A percentile compares a stretch with the other conserved stretches of the same genome.
Evolutionary conservation across 768 basidiomycete genomes (phyloP).

Genomic region (Suillus sp.): DNA sequence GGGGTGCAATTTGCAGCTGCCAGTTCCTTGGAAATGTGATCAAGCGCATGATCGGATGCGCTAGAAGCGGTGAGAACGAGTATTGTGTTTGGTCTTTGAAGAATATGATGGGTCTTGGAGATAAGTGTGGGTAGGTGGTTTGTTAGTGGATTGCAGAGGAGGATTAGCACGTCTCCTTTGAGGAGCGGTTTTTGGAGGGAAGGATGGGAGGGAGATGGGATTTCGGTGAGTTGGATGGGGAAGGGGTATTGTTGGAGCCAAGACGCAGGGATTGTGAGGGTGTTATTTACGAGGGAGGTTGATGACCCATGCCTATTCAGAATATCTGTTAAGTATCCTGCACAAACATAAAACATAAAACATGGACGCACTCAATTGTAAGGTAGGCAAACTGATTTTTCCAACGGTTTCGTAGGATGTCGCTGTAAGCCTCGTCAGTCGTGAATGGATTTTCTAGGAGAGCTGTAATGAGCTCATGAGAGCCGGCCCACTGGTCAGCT

Average conservation of each 20-base stretch:
- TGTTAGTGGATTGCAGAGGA: conserved; percentile 63
- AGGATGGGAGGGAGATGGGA: conserved; percentile 23
- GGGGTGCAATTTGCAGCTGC: conserved; percentile 29
- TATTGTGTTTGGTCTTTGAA: conserved; percentile 44
- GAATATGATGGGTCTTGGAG: conserved; percentile 27
- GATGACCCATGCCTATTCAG: conserved; percentile 27
- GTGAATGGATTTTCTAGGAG: conserved; percentile 72
- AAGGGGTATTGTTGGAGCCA: conserved; percentile 60
- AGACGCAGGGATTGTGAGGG: conserved; percentile 47
- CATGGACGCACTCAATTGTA: conserved; percentile 29
- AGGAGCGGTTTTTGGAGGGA: conserved; percentile 22
- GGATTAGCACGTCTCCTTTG: conserved; percentile 62
- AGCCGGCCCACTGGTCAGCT: conserved; percentile 53
- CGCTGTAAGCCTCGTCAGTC: conserved; percentile 48
- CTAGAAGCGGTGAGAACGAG: conserved; percentile 42
- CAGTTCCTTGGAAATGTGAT: conserved; percentile 24
- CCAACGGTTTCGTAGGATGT: conserved; percentile 54
- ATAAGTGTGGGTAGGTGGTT: conserved; percentile 46
- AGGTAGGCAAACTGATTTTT: conserved; percentile 29
- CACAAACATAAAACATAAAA: not conserved
- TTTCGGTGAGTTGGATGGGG: conserved; percentile 51
- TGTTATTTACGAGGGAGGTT: conserved; percentile 20
- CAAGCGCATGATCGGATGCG: conserved; percentile 17
- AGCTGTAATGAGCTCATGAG: conserved; percentile 64
- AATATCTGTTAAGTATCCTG: not conserved